phyloP scores from a whole-genome alignment of 2,329 filamentous ascomycete genomes.

The Sordariomycetes sp. region DNA sequence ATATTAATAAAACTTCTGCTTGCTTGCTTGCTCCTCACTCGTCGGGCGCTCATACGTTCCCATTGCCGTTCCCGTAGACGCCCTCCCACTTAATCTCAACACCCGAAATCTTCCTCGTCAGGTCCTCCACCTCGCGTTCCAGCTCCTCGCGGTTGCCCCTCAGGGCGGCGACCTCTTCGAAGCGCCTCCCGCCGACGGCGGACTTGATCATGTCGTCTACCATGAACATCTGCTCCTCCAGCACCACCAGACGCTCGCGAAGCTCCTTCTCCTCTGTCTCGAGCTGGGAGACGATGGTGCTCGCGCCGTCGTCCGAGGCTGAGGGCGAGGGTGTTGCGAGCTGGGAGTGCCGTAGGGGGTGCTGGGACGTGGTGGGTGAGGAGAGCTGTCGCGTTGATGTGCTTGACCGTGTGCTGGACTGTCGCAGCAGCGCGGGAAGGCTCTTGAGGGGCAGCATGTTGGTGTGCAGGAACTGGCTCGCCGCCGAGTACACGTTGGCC shows the following conservation, averaged over 20 bases:
- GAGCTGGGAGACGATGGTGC: conserved; percentile 47
- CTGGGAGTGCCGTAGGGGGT: conserved; percentile 36
- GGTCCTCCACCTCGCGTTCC: conserved; percentile 62
- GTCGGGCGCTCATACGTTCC: too few species aligned
- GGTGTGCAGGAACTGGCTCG: conserved; percentile 73
- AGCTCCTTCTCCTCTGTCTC: conserved; percentile 79
- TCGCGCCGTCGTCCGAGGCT: conserved; percentile 31
- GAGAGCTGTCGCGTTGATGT: conserved; percentile 20
- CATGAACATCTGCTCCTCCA: conserved; percentile 88
- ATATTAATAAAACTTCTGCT: too few species aligned
- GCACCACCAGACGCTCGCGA: conserved; percentile 68
- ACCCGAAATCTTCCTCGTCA: conserved; percentile 55
- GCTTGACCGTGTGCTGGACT: conserved; percentile 18
- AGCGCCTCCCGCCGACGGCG: conserved; percentile 66
- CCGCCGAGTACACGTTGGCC: conserved; percentile 72
- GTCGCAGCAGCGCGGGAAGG: conserved; percentile 55
- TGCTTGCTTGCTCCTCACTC: too few species aligned
- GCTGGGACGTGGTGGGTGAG: conserved; percentile 25
- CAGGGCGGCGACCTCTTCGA: conserved; percentile 78
- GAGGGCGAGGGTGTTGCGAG: conserved; percentile 16
- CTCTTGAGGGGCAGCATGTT: conserved; percentile 85
- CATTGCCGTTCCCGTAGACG: too few species aligned
- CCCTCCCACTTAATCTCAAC: conserved; percentile 54
- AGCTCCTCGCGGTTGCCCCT: conserved; percentile 76
- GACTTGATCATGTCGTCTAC: conserved; percentile 77